These are phyloP conservation scores for Garcia nutans DNA, from an alignment of 345 rosid genomes.

Conservation along the genomic window DNA sequence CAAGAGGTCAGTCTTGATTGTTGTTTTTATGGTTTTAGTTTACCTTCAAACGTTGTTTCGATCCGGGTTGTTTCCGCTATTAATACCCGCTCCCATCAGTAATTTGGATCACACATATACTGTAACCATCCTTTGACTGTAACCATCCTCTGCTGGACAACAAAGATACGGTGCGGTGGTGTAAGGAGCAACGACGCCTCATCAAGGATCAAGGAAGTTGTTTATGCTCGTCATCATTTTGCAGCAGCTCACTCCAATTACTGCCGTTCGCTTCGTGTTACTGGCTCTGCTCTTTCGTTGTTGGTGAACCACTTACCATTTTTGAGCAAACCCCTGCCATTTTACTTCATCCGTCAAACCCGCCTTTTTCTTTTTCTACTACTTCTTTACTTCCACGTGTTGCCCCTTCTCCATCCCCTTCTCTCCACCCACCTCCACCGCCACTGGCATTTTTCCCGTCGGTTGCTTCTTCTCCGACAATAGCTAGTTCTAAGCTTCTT, in stretches of 20 bases:
- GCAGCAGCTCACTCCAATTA: constrained; percentile 95
- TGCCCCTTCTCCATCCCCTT: constrained; percentile 45
- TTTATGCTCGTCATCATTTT: constrained; percentile 73
- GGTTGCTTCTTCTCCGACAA: constrained; percentile 43
- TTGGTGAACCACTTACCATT: constrained; percentile 71
- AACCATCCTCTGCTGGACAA: constrained; percentile 49
- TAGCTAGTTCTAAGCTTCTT: constrained; percentile 55
- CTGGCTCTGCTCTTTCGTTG: constrained; percentile 80
- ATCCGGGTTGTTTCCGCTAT: no score
- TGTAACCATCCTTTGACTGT: no score
- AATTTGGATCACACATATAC: no score
- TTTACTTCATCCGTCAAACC: constrained; percentile 47
- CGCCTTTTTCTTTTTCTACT: constrained; percentile 17
- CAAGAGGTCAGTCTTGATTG: no score
- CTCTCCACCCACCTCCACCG: constrained; percentile 40
- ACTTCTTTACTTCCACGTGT: constrained; percentile 39
- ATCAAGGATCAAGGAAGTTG: constrained; percentile 93
- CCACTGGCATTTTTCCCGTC: constrained; percentile 35
- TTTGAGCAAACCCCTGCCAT: constrained; percentile 86
- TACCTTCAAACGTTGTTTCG: no score
- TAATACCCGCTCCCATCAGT: no score
- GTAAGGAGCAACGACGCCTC: constrained; percentile 95
- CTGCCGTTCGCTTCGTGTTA: constrained; percentile 76
- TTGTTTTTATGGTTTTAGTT: no score
- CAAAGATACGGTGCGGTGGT: constrained; percentile 84